Base-by-base conservation (phyloP, 345 rosid genomes). In the Zanthoxylum bungeanum region DNA sequence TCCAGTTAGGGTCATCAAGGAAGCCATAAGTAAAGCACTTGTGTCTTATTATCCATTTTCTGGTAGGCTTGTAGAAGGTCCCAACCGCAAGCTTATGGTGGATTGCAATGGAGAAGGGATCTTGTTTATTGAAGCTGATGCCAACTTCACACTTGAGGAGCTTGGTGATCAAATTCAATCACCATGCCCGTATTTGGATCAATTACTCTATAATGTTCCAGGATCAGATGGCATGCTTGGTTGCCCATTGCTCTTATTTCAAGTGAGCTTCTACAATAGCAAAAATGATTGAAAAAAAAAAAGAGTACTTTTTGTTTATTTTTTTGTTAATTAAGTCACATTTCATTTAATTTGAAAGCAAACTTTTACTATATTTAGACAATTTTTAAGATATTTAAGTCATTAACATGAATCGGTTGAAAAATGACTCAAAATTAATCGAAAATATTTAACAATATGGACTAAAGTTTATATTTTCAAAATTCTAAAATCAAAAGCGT, bases 41-140 rank as follows among this genome's bases (percentile, higher is more conserved):
- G 69, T 47, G 25, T 65, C 30, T 65, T 65, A 47, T n/a, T 65
- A 65, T 57, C 69, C 69, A 8, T 30, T 65, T 28, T 57, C 69
- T 10, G 69, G 69, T 4, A 47, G 69, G 27, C 39, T 30, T 25
- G 24, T 2, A 50, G 57, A 65, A 47, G 69, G 57, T 11, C 40
- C 39, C 57, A n/a, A 49, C 40, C 24, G 57, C 27, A 65, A 47
- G 27, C 56, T 65, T 31, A 47, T 11, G 9, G 69, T 65, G 27
- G 57, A 65, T 47, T 65, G 69, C 68, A 46, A 30, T 22, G 57
- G 57, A 2, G 57, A 65, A 65, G 69, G 69, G n/a, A 39, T 49
- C 19, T 30, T 65, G 40, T 65, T 65, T 49, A 2, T 65, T 2
- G 69, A 65, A 28, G 69, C 69, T 28, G 69, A 65, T 30, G 51